These are phyloP conservation scores for Cercospora sp. DNA, from an alignment of 2,329 filamentous ascomycete species.

Conservation along the genomic window DNA sequence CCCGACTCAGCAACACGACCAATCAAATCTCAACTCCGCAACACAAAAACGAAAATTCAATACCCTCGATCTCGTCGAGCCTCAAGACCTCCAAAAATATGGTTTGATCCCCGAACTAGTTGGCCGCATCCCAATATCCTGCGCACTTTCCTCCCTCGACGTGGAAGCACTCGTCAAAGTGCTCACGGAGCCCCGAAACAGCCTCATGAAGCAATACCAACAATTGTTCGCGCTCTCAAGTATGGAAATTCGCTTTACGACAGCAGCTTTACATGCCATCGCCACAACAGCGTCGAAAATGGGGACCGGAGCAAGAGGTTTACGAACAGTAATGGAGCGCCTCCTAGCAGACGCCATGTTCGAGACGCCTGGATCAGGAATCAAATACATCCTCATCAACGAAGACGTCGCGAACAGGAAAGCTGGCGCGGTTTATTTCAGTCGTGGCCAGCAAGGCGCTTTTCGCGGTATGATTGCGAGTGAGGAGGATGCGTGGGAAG, in stretches of 20 bases:
- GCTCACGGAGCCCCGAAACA: conserved; percentile 88
- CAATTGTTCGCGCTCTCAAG: conserved; percentile 80
- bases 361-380: conserved; percentile 49
- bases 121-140: conserved; percentile 88
- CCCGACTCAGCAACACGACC: conserved; percentile 23
- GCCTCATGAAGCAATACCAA: conserved; percentile 82
- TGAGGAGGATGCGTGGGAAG: conserved; percentile 52
- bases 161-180: conserved; percentile 74
- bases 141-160: conserved; percentile 75
- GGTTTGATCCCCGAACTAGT: conserved; percentile 93
- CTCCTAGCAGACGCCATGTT: conserved; percentile 51
- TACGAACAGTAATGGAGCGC: conserved; percentile 52
- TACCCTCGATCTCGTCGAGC: conserved; percentile 66
- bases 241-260: conserved; percentile 79
- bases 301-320: conserved; percentile 66
- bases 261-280: conserved; percentile 75
- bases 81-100: conserved; percentile 68
- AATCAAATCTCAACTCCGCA: conserved; percentile 38
- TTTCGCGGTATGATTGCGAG: conserved; percentile 45
- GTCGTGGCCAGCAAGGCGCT: conserved; percentile 43
- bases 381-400: conserved; percentile 51
- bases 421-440: conserved; percentile 46
- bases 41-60: conserved; percentile 66
- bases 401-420: conserved; percentile 49
- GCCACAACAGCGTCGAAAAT: conserved; percentile 68